Conservation (phyloP, 805 yeast genomes). For the Wickerhamomyces xylosicus region DNA sequence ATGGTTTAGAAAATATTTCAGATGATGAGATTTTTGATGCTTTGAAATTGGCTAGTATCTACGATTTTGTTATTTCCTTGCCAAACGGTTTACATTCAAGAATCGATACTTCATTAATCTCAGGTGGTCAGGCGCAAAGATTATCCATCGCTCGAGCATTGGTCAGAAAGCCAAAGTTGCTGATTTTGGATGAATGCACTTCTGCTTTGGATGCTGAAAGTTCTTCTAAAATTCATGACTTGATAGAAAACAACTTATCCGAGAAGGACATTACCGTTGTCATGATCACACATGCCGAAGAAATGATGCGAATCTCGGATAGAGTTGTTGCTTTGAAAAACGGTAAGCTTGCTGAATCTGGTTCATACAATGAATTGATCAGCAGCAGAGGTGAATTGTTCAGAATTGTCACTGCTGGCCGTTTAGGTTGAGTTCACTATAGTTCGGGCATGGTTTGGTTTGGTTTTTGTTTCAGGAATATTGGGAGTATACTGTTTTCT, state of each 20-base stretch:
- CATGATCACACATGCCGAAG: constrained; percentile 65
- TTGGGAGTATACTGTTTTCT: no score
- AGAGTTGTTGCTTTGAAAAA: constrained; percentile 35
- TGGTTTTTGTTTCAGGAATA: no score
- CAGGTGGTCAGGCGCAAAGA: constrained; percentile 90
- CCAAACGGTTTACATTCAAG: constrained; percentile 51
- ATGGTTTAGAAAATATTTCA: constrained; percentile 34
- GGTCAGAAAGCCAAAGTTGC: constrained; percentile 47
- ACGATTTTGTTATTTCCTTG: constrained; percentile 41
- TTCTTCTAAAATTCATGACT: constrained; percentile 34
- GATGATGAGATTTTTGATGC: constrained; percentile 28
- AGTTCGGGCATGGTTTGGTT: no score
- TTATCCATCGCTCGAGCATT: constrained; percentile 78
- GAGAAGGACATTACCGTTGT: constrained; percentile 36
- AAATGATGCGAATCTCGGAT: constrained; percentile 52
- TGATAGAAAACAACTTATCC: constrained; percentile 30
- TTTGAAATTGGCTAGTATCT: constrained; percentile 38
- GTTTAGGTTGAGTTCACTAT: not conserved
- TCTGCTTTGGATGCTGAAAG: constrained; percentile 73
- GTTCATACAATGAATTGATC: constrained; percentile 23
- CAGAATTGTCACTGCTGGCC: constrained; percentile 20
- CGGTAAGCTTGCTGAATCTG: constrained; percentile 40
- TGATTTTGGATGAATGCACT: constrained; percentile 79
- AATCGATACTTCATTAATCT: constrained; percentile 44
- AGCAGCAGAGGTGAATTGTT: constrained; percentile 20